phyloP scores from a whole-genome alignment of 176 grass and related monocot species.

The Pharus latifolius region DNA sequence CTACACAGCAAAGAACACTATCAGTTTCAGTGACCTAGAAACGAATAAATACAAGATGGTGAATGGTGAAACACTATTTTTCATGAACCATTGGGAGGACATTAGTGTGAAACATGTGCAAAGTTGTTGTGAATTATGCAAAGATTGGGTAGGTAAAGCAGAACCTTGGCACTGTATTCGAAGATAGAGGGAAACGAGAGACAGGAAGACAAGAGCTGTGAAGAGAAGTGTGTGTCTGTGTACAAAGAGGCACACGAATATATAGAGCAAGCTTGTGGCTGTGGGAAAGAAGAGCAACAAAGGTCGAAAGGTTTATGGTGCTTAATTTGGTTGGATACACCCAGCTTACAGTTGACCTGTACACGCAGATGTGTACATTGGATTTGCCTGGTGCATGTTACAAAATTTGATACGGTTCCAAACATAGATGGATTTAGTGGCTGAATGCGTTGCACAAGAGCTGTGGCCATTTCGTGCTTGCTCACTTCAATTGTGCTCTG shows the following conservation, averaged over 20 bases:
- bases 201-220: slow-evolving; percentile 3
- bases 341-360: background rate
- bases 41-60: background rate
- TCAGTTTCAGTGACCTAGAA: background rate
- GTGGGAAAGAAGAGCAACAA: background rate
- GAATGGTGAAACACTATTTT: background rate
- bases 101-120: background rate
- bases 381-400: background rate
- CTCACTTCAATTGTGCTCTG: background rate
- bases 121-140: background rate
- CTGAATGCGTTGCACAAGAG: no score
- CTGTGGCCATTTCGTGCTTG: background rate
- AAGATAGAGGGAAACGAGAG: background rate
- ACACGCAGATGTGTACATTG: background rate
- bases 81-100: background rate
- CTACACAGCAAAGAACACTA: slow-evolving; percentile 8
- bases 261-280: slow-evolving; percentile 2
- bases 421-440: no score
- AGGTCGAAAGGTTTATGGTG: background rate
- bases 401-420: no score
- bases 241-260: background rate
- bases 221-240: slow-evolving; percentile 8
- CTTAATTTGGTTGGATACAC: background rate
- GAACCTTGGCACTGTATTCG: slow-evolving; percentile 30
- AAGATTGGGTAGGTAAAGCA: slow-evolving; percentile 32